These are phyloP conservation scores for Begonia loranthoides DNA, from an alignment of 306 rosid species.

Conservation along the genomic window DNA sequence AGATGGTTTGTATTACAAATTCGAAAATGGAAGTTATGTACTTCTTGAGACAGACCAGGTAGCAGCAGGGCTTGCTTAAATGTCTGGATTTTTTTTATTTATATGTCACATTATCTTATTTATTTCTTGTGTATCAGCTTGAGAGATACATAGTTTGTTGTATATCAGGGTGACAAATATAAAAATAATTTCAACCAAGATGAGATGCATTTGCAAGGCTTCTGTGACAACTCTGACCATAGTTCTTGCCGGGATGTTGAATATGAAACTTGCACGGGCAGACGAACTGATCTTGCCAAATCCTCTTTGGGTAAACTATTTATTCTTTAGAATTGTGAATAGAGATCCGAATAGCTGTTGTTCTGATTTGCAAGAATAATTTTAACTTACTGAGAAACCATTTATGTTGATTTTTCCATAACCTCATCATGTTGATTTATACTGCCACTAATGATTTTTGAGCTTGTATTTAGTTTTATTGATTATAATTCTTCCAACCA, in stretches of 20 bases:
- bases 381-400: no score
- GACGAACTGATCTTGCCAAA: conserved; percentile 15
- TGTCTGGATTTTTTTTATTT: neutral
- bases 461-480: no score
- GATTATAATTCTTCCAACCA: no score
- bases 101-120: neutral
- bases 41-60: conserved; percentile 39
- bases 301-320: conserved; percentile 1
- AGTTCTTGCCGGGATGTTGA: conserved; percentile 15
- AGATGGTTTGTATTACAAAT: conserved; percentile 65
- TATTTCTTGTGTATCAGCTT: neutral
- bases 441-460: no score
- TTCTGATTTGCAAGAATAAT: no score
- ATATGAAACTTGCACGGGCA: conserved; percentile 17
- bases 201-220: conserved; percentile 7
- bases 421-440: no score
- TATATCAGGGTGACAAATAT: conserved; percentile 3
- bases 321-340: no score
- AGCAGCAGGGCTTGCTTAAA: neutral
- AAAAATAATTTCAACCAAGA: conserved; percentile 16
- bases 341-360: no score
- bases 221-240: conserved; percentile 13
- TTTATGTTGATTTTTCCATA: no score
- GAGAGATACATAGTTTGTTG: neutral
- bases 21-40: conserved; percentile 73